Evolutionary conservation across 139 green algal species (phyloP).

Genomic region (Limnomonas spitsbergensis): DNA sequence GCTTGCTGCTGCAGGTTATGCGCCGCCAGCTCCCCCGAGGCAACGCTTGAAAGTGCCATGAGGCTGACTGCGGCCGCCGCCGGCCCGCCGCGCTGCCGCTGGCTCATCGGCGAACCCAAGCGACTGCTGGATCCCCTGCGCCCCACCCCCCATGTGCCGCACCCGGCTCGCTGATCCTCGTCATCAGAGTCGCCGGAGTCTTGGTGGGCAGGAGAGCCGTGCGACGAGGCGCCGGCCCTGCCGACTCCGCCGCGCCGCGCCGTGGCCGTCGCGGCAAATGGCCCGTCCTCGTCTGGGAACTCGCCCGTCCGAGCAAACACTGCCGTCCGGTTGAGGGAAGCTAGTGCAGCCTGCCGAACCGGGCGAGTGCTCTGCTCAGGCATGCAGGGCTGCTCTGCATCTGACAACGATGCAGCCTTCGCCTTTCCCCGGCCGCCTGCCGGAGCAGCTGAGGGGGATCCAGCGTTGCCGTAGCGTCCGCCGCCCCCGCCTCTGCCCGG

Average conservation of each 20-base stretch:
- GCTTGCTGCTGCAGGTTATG: too few species aligned
- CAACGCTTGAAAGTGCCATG: neutral
- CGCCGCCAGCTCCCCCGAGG: neutral
- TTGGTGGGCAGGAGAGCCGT: too few species aligned
- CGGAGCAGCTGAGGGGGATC: neutral
- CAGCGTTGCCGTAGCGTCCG: neutral
- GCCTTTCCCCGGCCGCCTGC: neutral
- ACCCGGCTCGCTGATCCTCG: too few species aligned
- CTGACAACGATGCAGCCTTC: neutral
- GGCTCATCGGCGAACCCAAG: too few species aligned
- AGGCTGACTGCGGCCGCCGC: neutral
- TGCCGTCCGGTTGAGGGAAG: slow-evolving; percentile 1
- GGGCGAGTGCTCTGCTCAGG: too few species aligned
- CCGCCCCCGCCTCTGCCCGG: neutral
- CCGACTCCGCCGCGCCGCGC: too few species aligned
- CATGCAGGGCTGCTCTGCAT: too few species aligned
- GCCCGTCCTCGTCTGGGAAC: slow-evolving; percentile 14
- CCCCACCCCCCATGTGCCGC: too few species aligned
- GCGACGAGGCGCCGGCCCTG: too few species aligned
- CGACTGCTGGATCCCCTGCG: too few species aligned
- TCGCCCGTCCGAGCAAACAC: slow-evolving; percentile 17
- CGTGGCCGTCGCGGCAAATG: neutral
- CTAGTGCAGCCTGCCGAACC: slow-evolving; percentile 9
- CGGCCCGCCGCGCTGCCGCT: neutral
- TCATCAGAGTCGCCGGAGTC: too few species aligned